Base-by-base conservation (phyloP, 805 yeast species). In the Vanderwaltozyma yarrowii region DNA sequence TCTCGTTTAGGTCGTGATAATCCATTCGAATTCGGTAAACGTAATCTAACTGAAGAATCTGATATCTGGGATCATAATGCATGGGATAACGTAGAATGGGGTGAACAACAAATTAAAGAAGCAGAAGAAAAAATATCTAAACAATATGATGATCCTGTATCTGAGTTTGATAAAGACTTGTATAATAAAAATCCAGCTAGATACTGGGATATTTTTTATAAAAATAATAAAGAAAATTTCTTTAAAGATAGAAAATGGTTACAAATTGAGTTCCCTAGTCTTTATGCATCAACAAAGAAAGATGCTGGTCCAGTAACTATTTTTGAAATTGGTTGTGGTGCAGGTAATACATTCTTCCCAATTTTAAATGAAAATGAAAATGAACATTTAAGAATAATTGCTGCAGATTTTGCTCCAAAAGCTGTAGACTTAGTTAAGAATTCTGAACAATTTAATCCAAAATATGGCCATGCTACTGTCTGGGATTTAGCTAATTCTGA, bases 241-340 rank as follows among this genome's bases (percentile, higher is more conserved):
- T 92, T 92, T 70, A 92, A 92, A 59, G 96, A 92, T 61, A 71
- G 98, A 49, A 88, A 85, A 54, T 92, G 98, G 98, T 68, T 92
- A 42, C 86, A 84, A 56, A 80, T 89, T 34, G 98, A 92, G 63
- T 92, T 92, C 46, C 98, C 98, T 1, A 65, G 74, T 12, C 62
- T 92, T 26, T 89, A 81, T 54, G 80, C 78, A 43, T 81, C 85
- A 5, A 85, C 95, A 3, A 74, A 76, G 44, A 71, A 73, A 18
- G 81, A 78, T 46, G 69, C 79, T 6, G 81, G 86, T n/a, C 74
- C 80, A 4, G 70, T 71, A 17, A 76, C 79, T 3, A 80, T 92
- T 25, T 69, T 92, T 39, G 98, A 92, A 60, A 80, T 92, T 33
- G 98, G 98, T 3, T 92, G 98, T 64, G 98, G 98, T 40, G 97